Conservation (phyloP, 192 early-diverging fungal genomes). For the Globomyces pollinis-pini region DNA sequence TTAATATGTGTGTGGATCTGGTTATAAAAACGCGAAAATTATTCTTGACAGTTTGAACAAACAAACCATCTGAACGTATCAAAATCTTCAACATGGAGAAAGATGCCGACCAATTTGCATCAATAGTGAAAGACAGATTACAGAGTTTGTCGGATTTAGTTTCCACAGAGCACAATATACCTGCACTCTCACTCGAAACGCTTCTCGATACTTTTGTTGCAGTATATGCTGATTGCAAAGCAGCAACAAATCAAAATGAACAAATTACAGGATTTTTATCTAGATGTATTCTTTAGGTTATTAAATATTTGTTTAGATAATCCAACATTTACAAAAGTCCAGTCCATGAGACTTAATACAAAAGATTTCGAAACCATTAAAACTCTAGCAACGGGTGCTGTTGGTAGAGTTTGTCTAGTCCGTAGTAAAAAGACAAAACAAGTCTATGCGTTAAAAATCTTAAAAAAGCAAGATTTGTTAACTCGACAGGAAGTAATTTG, state of each 20-base stretch:
- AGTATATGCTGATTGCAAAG: constrained; percentile 44
- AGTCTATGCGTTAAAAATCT: constrained; percentile 76
- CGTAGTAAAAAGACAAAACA: constrained; percentile 55
- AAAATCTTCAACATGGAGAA: no score
- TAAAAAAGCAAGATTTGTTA: constrained; percentile 65
- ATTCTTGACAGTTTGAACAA: no score
- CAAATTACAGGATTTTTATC: constrained; percentile 34
- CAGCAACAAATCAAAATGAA: constrained; percentile 28
- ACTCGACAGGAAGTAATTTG: constrained; percentile 57
- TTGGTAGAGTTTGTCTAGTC: constrained; percentile 77
- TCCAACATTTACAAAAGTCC: constrained; percentile 22
- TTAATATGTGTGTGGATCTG: no score
- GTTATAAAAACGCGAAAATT: no score
- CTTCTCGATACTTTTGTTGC: constrained; percentile 46
- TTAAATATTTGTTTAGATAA: constrained; percentile 49
- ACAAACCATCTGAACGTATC: no score
- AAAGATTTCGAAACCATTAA: constrained; percentile 73
- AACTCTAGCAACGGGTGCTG: constrained; percentile 65
- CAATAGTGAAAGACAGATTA: constrained; percentile 14
- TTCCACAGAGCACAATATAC: constrained; percentile 18
- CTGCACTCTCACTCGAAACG: constrained; percentile 37
- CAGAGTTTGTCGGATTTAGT: constrained; percentile 29
- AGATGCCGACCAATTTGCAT: no score
- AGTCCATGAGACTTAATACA: constrained; percentile 54
- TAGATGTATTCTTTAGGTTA: constrained; percentile 32